A percentile compares a stretch with the other conserved stretches of the same genome.
Conservation (phyloP, 2,329 filamentous ascomycete genomes). For the Alternaria infectoria region DNA sequence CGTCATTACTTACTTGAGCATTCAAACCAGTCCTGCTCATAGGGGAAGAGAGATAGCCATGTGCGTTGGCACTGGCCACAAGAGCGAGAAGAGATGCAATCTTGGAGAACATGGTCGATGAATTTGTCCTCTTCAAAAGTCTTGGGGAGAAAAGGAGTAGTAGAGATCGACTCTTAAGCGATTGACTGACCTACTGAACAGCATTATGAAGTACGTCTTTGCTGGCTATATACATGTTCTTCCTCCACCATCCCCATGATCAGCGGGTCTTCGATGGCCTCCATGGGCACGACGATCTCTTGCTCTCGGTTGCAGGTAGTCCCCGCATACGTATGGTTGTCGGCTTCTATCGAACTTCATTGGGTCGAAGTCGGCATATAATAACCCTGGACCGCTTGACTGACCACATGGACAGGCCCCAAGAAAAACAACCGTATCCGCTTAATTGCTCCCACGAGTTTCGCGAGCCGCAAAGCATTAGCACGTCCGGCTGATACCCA, state of each 20-base stretch:
- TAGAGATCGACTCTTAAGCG: neutral
- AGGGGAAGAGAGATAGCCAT: slow-evolving; percentile 41
- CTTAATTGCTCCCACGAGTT: neutral
- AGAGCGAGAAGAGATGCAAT: slow-evolving; percentile 25
- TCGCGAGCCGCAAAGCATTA: slow-evolving; percentile 3
- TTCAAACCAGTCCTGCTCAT: slow-evolving; percentile 46
- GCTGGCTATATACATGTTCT: slow-evolving; percentile 1
- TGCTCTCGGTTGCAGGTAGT: neutral
- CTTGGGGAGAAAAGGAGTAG: neutral
- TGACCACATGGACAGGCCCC: neutral
- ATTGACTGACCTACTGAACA: neutral
- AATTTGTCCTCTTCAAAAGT: neutral
- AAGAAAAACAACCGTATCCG: neutral
- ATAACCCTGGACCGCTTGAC: neutral
- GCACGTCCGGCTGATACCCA: neutral
- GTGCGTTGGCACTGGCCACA: slow-evolving; percentile 28
- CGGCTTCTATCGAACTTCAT: neutral
- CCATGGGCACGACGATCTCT: neutral
- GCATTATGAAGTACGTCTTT: neutral
- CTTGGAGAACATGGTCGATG: slow-evolving; percentile 25
- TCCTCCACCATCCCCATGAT: neutral
- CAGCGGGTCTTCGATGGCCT: neutral
- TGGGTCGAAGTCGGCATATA: slow-evolving; percentile 9
- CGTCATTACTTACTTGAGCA: slow-evolving; percentile 26
- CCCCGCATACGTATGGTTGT: neutral